phyloP scores from a whole-genome alignment of 768 basidiomycete species.

The Asterophora lycoperdoides region DNA sequence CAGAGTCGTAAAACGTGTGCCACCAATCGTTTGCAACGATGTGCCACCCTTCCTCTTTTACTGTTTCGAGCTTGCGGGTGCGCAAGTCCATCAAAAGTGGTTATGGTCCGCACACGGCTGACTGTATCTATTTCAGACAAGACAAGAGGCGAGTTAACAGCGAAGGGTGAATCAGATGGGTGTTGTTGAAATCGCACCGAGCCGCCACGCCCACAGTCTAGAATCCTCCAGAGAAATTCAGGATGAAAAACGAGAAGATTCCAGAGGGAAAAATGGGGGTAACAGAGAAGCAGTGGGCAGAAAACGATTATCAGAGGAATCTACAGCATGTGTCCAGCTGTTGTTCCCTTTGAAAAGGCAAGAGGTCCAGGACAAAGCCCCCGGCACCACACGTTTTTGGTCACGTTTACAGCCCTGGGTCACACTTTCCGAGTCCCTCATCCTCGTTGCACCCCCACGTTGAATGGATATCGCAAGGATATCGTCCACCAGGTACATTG shows the following conservation, averaged over 20 bases:
- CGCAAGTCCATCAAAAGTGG: slow-evolving; percentile 25
- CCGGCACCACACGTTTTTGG: slow-evolving; percentile 25
- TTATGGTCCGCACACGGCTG: slow-evolving; percentile 7
- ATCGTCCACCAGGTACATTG: background rate
- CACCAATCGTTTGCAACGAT: slow-evolving; percentile 36
- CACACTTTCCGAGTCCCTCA: slow-evolving; percentile 5
- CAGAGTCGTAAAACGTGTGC: slow-evolving; percentile 34
- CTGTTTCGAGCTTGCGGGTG: slow-evolving; percentile 16
- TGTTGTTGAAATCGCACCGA: slow-evolving; percentile 19
- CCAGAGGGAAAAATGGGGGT: slow-evolving; percentile 5
- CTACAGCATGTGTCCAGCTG: slow-evolving; percentile 30
- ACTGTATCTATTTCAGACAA: slow-evolving; percentile 10
- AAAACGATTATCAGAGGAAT: slow-evolving; percentile 25
- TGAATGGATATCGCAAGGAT: background rate
- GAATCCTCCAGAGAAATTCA: slow-evolving; percentile 27
- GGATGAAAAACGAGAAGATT: slow-evolving; percentile 6
- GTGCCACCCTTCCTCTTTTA: slow-evolving; percentile 37
- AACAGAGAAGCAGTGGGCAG: slow-evolving; percentile 15
- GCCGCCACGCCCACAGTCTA: slow-evolving; percentile 26
- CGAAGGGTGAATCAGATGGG: slow-evolving; percentile 3
- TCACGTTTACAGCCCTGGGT: slow-evolving; percentile 17
- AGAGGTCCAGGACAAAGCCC: slow-evolving; percentile 27
- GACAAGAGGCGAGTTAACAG: slow-evolving; percentile 6
- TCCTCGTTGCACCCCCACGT: background rate
- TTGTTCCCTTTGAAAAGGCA: slow-evolving; percentile 20